phyloP scores from a whole-genome alignment of 768 basidiomycete species.

The Pisolithus albus region DNA sequence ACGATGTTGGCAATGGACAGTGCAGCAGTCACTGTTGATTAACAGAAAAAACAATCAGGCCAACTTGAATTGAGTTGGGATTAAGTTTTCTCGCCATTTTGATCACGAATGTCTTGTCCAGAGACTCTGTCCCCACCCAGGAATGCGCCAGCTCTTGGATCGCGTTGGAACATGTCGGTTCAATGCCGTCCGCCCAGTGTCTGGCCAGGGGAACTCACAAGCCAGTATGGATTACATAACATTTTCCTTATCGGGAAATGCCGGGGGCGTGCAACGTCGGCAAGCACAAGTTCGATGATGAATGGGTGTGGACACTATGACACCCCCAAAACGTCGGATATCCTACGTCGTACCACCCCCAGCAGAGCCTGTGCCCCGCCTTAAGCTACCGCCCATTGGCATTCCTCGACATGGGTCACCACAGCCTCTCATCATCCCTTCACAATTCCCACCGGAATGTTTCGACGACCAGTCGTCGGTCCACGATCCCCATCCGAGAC shows the following conservation, averaged over 20 bases:
- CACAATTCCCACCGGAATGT: constrained; percentile 18
- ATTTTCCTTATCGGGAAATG: too few species aligned
- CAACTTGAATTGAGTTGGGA: background rate
- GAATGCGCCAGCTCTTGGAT: constrained; percentile 87
- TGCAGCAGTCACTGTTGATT: constrained; percentile 76
- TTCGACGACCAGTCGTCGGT: constrained; percentile 8
- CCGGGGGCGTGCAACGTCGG: too few species aligned
- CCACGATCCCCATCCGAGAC: constrained; percentile 53
- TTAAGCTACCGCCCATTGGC: constrained; percentile 65
- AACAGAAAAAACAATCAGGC: constrained; percentile 3
- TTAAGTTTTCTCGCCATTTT: constrained; percentile 65
- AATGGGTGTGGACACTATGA: constrained; percentile 27
- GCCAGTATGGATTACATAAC: too few species aligned
- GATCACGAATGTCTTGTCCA: constrained; percentile 93
- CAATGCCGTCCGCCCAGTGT: too few species aligned
- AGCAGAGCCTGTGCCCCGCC: constrained; percentile 48
- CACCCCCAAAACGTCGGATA: constrained; percentile 57
- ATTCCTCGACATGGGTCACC: constrained; percentile 58
- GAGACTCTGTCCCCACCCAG: constrained; percentile 90
- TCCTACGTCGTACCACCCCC: constrained; percentile 87
- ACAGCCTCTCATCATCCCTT: constrained; percentile 57
- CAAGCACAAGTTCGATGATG: too few species aligned
- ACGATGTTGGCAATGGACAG: constrained; percentile 96
- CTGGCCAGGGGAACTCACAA: too few species aligned
- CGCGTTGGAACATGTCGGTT: constrained; percentile 73